Conservation (phyloP, 768 basidiomycete species). For the Tricholoma sp. region DNA sequence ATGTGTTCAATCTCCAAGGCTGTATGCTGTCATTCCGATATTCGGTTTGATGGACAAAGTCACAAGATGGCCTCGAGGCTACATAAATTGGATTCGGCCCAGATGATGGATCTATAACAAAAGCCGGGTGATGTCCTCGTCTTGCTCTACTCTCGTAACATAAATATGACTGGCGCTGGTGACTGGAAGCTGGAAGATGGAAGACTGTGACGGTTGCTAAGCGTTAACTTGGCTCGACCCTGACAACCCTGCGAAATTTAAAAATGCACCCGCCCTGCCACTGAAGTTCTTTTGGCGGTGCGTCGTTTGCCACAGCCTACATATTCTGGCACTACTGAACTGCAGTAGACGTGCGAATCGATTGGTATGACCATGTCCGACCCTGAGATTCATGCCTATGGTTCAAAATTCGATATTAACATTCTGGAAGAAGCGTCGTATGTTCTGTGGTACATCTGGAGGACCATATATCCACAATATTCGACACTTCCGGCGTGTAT, state of each 20-base stretch:
- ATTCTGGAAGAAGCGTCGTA: slow-evolving; percentile 36
- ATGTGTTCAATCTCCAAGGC: neutral
- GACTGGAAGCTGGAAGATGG: too few species aligned
- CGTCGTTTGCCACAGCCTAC: neutral
- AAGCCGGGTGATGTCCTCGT: too few species aligned
- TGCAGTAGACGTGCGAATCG: neutral
- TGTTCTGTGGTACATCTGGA: slow-evolving; percentile 37
- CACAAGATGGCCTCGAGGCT: too few species aligned
- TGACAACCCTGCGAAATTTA: neutral
- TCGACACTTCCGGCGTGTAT: slow-evolving; percentile 31
- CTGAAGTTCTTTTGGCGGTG: too few species aligned
- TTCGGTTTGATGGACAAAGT: too few species aligned
- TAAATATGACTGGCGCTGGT: too few species aligned
- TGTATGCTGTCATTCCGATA: neutral
- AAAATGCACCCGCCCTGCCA: too few species aligned
- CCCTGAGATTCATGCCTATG: slow-evolving; percentile 22
- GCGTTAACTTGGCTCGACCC: neutral
- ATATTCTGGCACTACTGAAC: neutral
- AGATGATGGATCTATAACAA: too few species aligned
- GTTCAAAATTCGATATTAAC: slow-evolving; percentile 32
- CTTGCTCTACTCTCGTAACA: too few species aligned
- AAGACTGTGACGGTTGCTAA: neutral
- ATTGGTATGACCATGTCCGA: slow-evolving; percentile 23
- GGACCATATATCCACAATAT: slow-evolving; percentile 21
- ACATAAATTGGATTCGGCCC: too few species aligned